A percentile compares a stretch with the other conserved stretches of the same genome.
phyloP scores from a whole-genome alignment of 1,139 yeast genomes.

The Hansenula sp. region DNA sequence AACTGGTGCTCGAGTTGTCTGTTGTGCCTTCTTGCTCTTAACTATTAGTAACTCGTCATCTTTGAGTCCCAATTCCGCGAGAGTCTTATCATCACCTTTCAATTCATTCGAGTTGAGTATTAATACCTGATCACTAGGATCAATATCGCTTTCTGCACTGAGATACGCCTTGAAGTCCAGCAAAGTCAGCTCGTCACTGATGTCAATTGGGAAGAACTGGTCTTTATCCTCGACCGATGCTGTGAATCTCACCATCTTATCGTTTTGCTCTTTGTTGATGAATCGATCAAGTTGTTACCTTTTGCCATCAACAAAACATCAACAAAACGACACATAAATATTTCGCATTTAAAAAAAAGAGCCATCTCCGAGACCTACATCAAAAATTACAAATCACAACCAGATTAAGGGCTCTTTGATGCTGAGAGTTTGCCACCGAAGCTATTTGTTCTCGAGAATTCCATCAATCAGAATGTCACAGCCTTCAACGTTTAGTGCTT shows the following conservation, averaged over 20 bases:
- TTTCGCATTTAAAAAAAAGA: not conserved
- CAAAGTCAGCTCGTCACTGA: constrained; percentile 56
- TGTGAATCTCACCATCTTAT: constrained; percentile 14
- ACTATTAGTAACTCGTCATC: constrained; percentile 58
- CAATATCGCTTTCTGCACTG: constrained; percentile 66
- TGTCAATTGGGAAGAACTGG: constrained; percentile 24
- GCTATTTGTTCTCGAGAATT: not conserved
- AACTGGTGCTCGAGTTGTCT: constrained; percentile 17
- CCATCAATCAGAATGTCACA: not conserved
- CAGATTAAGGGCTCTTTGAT: not conserved
- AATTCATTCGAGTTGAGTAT: constrained; percentile 43
- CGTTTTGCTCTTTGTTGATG: not conserved
- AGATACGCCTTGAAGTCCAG: constrained; percentile 73
- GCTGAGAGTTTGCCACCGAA: not conserved
- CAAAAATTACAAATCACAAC: not conserved
- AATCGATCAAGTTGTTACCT: not conserved
- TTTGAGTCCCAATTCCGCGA: constrained; percentile 42
- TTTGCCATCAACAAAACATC: not conserved
- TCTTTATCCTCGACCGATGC: constrained; percentile 15
- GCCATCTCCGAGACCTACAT: not conserved
- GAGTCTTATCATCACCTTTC: constrained; percentile 28
- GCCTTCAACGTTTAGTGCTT: too few relatives aligned
- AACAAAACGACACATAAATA: not conserved
- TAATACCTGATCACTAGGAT: constrained; percentile 42
- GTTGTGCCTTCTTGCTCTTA: constrained; percentile 25